A percentile compares a stretch with the other conserved stretches of the same genome.
Conservation (phyloP, 2,329 filamentous ascomycete genomes). For the Sarocladiaceae sp. region DNA sequence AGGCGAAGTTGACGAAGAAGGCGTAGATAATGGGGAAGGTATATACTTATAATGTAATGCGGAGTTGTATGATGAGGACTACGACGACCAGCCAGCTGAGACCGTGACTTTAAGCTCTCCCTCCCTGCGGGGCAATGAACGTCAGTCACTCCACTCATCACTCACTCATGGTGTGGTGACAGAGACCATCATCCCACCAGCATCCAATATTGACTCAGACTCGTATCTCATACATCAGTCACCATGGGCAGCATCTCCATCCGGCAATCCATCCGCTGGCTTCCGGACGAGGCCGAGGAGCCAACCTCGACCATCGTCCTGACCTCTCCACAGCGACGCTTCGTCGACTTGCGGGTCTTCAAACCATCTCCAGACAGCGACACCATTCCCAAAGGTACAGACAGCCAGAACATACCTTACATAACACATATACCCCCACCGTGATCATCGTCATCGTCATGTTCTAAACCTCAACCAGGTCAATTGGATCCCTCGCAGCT, state of each 20-base stretch:
- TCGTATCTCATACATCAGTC: not conserved
- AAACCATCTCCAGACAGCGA: constrained; percentile 14
- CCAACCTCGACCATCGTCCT: constrained; percentile 60
- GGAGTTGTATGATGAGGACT: too few species aligned
- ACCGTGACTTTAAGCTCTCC: too few species aligned
- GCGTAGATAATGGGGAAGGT: not conserved
- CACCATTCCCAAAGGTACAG: constrained; percentile 1
- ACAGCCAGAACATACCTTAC: not conserved
- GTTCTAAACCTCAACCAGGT: not conserved
- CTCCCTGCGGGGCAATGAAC: too few species aligned
- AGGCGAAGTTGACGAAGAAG: constrained; percentile 1
- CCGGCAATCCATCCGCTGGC: constrained; percentile 54
- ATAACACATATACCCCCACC: too few species aligned
- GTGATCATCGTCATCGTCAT: not conserved
- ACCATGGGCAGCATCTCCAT: constrained; percentile 41
- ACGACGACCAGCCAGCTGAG: too few species aligned
- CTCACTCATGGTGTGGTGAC: too few species aligned
- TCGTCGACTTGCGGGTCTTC: constrained; percentile 56
- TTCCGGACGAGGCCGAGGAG: constrained; percentile 44
- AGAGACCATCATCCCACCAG: too few species aligned
- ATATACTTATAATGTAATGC: too few species aligned
- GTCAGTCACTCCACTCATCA: not conserved
- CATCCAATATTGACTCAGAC: too few species aligned
- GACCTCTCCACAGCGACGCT: constrained; percentile 49
- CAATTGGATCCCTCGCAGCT: constrained; percentile 27